phyloP scores from a whole-genome alignment of 805 yeast species.

The Starmerella tilneyi region DNA sequence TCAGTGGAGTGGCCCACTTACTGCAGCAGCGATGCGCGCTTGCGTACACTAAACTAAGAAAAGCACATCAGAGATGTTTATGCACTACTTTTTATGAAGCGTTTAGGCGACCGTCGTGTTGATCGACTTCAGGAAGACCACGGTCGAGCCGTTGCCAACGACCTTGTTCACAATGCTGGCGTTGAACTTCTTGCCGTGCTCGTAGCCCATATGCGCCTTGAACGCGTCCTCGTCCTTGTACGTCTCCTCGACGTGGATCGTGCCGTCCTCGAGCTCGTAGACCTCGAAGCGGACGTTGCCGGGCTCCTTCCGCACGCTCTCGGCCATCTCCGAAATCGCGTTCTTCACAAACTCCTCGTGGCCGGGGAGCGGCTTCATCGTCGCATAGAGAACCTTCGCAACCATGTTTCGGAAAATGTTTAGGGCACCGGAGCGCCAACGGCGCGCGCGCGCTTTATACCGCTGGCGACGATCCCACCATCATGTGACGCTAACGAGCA shows the following conservation, averaged over 20 bases:
- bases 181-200: conserved; percentile 26
- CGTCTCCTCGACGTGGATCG: conserved; percentile 27
- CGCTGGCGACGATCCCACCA: too few relatives aligned
- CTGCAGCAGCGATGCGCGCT: too few relatives aligned
- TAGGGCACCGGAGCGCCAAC: background rate
- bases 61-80: too few relatives aligned
- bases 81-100: too few relatives aligned
- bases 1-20: too few relatives aligned
- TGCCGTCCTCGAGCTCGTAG: conserved; percentile 23
- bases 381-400: conserved; percentile 23
- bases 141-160: conserved; percentile 24
- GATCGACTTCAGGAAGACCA: conserved; percentile 23
- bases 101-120: conserved; percentile 14
- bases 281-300: conserved; percentile 27
- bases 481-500: conserved; percentile 6
- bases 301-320: conserved; percentile 25
- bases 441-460: background rate
- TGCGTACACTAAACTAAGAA: too few relatives aligned
- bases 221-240: conserved; percentile 27
- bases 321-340: conserved; percentile 23
- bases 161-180: conserved; percentile 24
- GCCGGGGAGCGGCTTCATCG: conserved; percentile 25
- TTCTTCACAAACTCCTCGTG: conserved; percentile 21
- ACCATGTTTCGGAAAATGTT: background rate
- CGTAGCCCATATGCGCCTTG: conserved; percentile 26